A percentile compares a stretch with the other conserved stretches of the same genome.
Evolutionary conservation across 2,329 filamentous ascomycete species (phyloP).

Genomic region (Graphiopsis chlorocephala): DNA sequence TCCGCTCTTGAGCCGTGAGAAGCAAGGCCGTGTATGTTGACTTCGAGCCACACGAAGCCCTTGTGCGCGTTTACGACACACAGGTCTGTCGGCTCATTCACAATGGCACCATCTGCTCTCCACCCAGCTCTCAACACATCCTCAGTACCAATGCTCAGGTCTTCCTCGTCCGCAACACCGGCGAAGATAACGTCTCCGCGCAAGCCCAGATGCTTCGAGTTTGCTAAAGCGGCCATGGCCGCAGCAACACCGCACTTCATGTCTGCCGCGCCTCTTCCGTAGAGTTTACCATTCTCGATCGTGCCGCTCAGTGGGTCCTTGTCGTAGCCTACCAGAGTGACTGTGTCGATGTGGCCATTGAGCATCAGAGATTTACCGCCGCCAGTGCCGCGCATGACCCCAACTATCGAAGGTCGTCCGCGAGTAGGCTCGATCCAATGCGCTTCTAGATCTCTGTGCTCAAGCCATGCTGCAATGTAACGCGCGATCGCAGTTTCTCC

Average conservation of each 20-base stretch:
- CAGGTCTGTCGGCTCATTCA: conserved; percentile 49
- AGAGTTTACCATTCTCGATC: neutral
- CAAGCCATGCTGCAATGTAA: conserved; percentile 6
- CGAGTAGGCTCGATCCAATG: conserved; percentile 5
- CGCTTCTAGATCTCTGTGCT: neutral
- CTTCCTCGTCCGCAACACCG: conserved; percentile 56
- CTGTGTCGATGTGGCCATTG: conserved; percentile 9
- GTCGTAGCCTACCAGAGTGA: neutral
- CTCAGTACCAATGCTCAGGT: conserved; percentile 50
- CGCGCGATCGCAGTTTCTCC: neutral
- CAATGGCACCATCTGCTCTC: conserved; percentile 52
- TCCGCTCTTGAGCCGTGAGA: conserved; percentile 1
- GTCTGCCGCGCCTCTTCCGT: conserved; percentile 48
- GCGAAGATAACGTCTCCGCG: conserved; percentile 53
- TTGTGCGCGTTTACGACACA: conserved; percentile 32
- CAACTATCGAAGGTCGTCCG: neutral
- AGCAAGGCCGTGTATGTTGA: conserved; percentile 1
- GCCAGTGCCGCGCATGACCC: neutral
- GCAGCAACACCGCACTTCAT: conserved; percentile 55
- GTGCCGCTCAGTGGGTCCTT: neutral
- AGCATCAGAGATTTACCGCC: neutral
- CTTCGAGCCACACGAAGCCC: conserved; percentile 12
- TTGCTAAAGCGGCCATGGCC: conserved; percentile 42
- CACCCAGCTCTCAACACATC: conserved; percentile 52
- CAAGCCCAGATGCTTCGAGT: conserved; percentile 32